Base-by-base conservation (phyloP, 2,329 filamentous ascomycete species). In the Trichoderma atroviride region DNA sequence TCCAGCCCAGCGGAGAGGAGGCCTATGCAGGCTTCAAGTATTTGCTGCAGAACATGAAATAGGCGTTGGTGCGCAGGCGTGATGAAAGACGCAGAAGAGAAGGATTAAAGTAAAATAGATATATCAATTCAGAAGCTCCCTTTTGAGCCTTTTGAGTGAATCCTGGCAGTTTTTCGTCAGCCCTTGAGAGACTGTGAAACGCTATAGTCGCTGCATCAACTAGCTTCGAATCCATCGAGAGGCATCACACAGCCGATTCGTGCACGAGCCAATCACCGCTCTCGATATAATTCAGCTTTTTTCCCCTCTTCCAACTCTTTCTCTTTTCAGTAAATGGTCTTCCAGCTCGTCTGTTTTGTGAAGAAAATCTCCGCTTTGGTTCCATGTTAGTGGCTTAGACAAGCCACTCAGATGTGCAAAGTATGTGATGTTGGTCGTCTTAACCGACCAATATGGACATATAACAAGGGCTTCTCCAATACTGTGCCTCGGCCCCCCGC, bases 21-120 rank as follows among this genome's bases (percentile, higher is more conserved):
- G 77, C 79, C 4, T 83, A 77, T 73, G 82, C 81, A 1, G 83
- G 81, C 7, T 81, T 94, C 22, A 81, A 89, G 74, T 90, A 91
- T 71, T 86, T 94, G 68, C 74, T 84, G 35, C 66, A 74, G 50
- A 81, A 81, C 69, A 80, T 83, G 76, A 77, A 79, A 67, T 81
- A 75, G 64, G 43, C 40, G 27, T n/a, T 22, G n/a, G 7, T 4
- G 6, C 3, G 2, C 27, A 11, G n/a, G 19, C 5, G 10, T 10
- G 27, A 5, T 6, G 11, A 22, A 2, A 27, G 24, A 14, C 0
- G 7, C 4, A 56, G 22, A 5, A 29, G 58, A 22, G 1, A n/a
- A 35, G 33, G 19, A 43, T 11, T 35, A 2, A 43, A 43, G 19
- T 4, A 19, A 57, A 5, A 50, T 13, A 50, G 9, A 24, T 22